A percentile compares a stretch with the other conserved stretches of the same genome.
phyloP scores from a whole-genome alignment of 2,329 filamentous ascomycete species.

The Verticillium tricorpus region DNA sequence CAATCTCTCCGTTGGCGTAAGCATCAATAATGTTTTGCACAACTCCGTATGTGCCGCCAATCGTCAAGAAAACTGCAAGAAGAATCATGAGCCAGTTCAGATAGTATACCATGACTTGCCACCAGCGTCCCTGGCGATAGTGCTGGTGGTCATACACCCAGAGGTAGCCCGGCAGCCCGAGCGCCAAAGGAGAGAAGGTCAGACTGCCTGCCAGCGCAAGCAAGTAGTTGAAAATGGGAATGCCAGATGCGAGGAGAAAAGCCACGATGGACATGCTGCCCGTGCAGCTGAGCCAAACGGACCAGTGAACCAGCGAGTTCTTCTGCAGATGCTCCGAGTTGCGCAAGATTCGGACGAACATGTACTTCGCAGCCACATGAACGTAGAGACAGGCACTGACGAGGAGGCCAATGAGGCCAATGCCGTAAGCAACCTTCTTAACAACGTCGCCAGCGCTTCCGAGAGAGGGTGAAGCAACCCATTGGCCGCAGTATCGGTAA shows the following conservation, averaged over 20 bases:
- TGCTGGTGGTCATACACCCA: conserved; percentile 30
- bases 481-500: conserved; percentile 57
- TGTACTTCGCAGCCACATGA: conserved; percentile 34
- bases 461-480: conserved; percentile 58
- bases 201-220: conserved; percentile 25
- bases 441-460: conserved; percentile 54
- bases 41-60: conserved; percentile 39
- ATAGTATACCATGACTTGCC: conserved; percentile 22
- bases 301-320: conserved; percentile 29
- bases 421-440: conserved; percentile 58
- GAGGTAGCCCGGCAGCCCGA: conserved; percentile 28
- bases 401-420: conserved; percentile 50
- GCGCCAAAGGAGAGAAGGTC: conserved; percentile 29
- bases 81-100: conserved; percentile 29
- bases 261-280: conserved; percentile 20
- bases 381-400: conserved; percentile 33
- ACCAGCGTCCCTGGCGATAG: conserved; percentile 21
- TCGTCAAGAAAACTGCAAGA: conserved; percentile 30
- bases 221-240: conserved; percentile 30
- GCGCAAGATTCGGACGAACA: conserved; percentile 33
- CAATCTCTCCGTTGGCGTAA: conserved; percentile 41
- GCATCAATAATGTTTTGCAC: conserved; percentile 47
- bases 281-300: conserved; percentile 29
- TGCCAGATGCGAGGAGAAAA: conserved; percentile 25
- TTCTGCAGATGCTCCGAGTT: conserved; percentile 29